Conservation (phyloP, 2,329 filamentous ascomycete species). For the Diaporthe longicolla region DNA sequence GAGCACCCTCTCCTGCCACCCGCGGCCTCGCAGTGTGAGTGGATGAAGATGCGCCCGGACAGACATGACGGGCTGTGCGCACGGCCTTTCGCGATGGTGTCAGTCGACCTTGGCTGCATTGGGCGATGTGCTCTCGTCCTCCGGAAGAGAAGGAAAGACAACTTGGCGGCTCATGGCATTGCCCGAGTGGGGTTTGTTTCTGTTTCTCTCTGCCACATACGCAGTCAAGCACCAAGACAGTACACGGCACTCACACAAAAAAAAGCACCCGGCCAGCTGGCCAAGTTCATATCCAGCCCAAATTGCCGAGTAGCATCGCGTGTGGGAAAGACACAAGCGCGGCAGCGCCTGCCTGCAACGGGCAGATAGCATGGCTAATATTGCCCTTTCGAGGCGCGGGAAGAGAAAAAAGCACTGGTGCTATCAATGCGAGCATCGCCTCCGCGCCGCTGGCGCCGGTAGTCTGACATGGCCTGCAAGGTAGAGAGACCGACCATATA, state of each 20-base stretch:
- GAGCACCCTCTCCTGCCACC: conserved; percentile 11
- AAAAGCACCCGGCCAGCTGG: neutral
- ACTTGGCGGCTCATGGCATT: conserved; percentile 13
- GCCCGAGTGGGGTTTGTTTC: neutral
- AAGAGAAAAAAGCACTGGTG: neutral
- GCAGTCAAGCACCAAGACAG: too few species aligned
- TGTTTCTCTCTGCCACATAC: neutral
- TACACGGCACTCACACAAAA: neutral
- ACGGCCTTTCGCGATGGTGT: conserved; percentile 27
- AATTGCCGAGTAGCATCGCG: conserved; percentile 33
- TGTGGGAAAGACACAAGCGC: neutral
- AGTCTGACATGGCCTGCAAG: neutral
- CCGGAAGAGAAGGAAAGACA: conserved; percentile 8
- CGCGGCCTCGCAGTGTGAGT: neutral
- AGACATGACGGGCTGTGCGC: conserved; percentile 23
- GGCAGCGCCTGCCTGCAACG: conserved; percentile 11
- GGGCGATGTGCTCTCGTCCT: neutral
- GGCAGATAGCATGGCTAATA: conserved; percentile 26
- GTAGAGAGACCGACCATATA: neutral
- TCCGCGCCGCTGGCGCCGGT: conserved; percentile 14
- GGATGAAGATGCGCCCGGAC: neutral
- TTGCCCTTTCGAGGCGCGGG: conserved; percentile 6
- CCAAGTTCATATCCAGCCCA: neutral
- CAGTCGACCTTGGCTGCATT: conserved; percentile 18
- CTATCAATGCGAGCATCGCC: conserved; percentile 3